Conservation (phyloP, 306 rosid species). For the Citrullus amarus region DNA sequence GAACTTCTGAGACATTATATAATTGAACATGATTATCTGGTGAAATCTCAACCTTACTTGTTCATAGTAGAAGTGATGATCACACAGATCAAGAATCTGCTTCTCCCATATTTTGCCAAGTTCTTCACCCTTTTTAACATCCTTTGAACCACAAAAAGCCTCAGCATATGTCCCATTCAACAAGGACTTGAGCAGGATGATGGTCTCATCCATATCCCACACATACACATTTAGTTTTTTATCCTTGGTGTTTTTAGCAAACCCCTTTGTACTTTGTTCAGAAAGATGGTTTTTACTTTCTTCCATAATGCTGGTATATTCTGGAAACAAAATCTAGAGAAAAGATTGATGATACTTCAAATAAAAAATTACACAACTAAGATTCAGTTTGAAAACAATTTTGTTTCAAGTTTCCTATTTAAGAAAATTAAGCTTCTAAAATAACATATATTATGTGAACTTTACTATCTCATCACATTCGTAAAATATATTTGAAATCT, state of each 20-base stretch:
- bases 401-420: not conserved
- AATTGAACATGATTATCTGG: not conserved
- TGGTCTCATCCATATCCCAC: slow-evolving; percentile 99
- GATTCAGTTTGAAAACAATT: not conserved
- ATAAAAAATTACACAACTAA: not conserved
- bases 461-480: not conserved
- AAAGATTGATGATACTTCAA: not conserved
- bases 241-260: slow-evolving; percentile 16
- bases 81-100: slow-evolving; percentile 66
- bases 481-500: not conserved
- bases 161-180: slow-evolving; percentile 58
- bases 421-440: not conserved
- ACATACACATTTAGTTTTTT: slow-evolving; percentile 43
- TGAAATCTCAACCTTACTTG: slow-evolving; percentile 38
- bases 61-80: slow-evolving; percentile 71
- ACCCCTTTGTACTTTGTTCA: slow-evolving; percentile 18
- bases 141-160: slow-evolving; percentile 58
- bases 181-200: slow-evolving; percentile 73
- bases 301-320: slow-evolving; percentile 28
- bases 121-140: slow-evolving; percentile 58
- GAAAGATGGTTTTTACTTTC: slow-evolving; percentile 12
- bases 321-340: not conserved
- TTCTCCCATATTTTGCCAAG: slow-evolving; percentile 83
- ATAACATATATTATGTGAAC: not conserved
- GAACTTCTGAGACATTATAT: not conserved